A percentile compares a stretch with the other conserved stretches of the same genome.
These are phyloP conservation scores for Durotheca rogersii DNA, from an alignment of 495 filamentous ascomycete genomes.

Conservation along the genomic window DNA sequence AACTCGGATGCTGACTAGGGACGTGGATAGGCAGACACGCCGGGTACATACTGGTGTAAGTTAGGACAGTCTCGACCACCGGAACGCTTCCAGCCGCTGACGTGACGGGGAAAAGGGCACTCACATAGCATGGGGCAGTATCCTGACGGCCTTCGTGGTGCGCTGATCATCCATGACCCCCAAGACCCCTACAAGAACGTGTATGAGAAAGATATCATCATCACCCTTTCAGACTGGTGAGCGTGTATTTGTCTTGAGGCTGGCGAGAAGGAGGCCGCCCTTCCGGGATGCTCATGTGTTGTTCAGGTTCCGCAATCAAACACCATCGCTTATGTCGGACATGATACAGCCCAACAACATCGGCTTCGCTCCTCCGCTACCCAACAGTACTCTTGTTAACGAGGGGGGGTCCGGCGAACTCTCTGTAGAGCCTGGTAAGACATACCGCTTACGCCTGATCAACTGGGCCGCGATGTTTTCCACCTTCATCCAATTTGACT, in stretches of 20 bases:
- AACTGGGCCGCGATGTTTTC: conserved; percentile 67
- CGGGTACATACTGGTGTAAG: conserved; percentile 80
- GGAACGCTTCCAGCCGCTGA: conserved; percentile 15
- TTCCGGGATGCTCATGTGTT: conserved; percentile 43
- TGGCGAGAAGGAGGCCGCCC: conserved; percentile 25
- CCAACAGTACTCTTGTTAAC: conserved; percentile 65
- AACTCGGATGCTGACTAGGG: conserved; percentile 7
- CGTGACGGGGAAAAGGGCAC: conserved; percentile 51
- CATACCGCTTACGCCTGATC: conserved; percentile 73
- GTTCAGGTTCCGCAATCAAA: conserved; percentile 61
- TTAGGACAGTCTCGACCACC: conserved; percentile 37
- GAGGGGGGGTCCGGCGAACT: conserved; percentile 60
- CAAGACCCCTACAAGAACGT: conserved; percentile 59
- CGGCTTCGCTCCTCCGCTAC: conserved; percentile 58
- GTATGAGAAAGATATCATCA: conserved; percentile 66
- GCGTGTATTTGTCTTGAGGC: conserved; percentile 50
- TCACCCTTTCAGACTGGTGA: conserved; percentile 62
- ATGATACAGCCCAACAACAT: conserved; percentile 58
- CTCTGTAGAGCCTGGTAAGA: conserved; percentile 65
- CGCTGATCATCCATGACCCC: conserved; percentile 70
- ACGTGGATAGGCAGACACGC: conserved; percentile 52
- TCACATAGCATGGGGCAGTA: conserved; percentile 73
- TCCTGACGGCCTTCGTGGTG: conserved; percentile 73
- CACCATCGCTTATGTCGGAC: conserved; percentile 52
- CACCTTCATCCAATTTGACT: conserved; percentile 62